These are phyloP conservation scores for Lonicera japonica DNA, from an alignment of 129 eudicot genomes.

Conservation along the genomic window DNA sequence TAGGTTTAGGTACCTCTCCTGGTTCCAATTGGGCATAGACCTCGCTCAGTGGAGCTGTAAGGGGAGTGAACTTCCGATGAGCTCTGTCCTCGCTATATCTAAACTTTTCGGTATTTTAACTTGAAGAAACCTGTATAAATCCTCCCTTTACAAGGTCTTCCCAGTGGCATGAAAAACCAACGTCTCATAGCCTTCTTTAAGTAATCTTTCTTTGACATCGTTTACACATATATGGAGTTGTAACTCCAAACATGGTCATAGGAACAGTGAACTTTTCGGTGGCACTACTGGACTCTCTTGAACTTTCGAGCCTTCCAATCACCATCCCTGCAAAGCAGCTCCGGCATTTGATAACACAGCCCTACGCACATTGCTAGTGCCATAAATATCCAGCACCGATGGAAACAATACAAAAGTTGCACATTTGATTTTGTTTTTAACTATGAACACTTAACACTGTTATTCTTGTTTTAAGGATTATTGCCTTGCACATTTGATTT, in stretches of 20 bases:
- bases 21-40: too few relatives aligned
- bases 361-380: slow-evolving; percentile 74
- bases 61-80: too few relatives aligned
- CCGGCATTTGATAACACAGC: slow-evolving; percentile 77
- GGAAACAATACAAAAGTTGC: too few relatives aligned
- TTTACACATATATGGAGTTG: slow-evolving; percentile 90
- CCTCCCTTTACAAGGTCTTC: slow-evolving; percentile 90
- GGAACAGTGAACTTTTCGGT: slow-evolving; percentile 64
- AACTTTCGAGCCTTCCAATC: slow-evolving; percentile 36
- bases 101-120: too few relatives aligned
- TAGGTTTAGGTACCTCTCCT: too few relatives aligned
- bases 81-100: too few relatives aligned
- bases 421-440: too few relatives aligned
- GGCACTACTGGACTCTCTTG: slow-evolving; percentile 23
- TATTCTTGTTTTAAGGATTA: too few relatives aligned
- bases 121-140: slow-evolving; percentile 67
- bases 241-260: slow-evolving; percentile 94
- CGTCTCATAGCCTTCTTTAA: slow-evolving; percentile 81
- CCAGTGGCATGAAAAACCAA: slow-evolving; percentile 98
- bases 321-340: slow-evolving; percentile 93
- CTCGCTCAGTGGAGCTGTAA: too few relatives aligned
- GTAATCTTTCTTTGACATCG: slow-evolving; percentile 78
- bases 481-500: too few relatives aligned
- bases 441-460: too few relatives aligned
- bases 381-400: slow-evolving; percentile 94